These are phyloP conservation scores for Corynascus novoguineensis DNA, from an alignment of 495 filamentous ascomycete genomes.

Conservation along the genomic window DNA sequence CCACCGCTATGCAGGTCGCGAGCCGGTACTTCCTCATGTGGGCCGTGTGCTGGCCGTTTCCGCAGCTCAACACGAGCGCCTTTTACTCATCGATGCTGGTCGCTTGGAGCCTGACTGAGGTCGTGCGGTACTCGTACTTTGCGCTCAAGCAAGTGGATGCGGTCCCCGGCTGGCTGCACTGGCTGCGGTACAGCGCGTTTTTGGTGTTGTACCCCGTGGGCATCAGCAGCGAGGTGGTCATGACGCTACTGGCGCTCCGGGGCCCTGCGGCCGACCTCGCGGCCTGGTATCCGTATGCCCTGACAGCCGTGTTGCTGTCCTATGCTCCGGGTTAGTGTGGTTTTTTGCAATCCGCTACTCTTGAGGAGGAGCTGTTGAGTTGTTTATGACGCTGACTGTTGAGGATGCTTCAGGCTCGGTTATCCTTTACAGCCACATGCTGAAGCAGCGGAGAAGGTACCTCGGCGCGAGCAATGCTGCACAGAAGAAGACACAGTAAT, in stretches of 20 bases:
- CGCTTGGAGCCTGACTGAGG: constrained; percentile 83
- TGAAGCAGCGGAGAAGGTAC: constrained; percentile 73
- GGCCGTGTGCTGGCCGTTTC: constrained; percentile 65
- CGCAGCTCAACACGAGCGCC: constrained; percentile 43
- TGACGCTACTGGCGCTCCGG: constrained; percentile 66
- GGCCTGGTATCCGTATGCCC: constrained; percentile 49
- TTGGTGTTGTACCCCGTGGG: constrained; percentile 88
- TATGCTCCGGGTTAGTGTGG: constrained; percentile 73
- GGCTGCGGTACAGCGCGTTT: constrained; percentile 93
- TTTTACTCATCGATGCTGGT: constrained; percentile 66
- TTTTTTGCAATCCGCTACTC: not conserved
- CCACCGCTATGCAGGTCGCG: constrained; percentile 83
- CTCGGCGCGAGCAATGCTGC: constrained; percentile 45
- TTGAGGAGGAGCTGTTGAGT: not conserved
- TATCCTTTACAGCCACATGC: constrained; percentile 90
- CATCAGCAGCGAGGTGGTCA: constrained; percentile 74
- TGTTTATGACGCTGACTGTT: not conserved
- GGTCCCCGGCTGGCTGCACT: constrained; percentile 59
- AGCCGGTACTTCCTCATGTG: constrained; percentile 79
- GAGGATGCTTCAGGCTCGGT: constrained; percentile 58
- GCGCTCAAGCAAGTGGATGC: constrained; percentile 57
- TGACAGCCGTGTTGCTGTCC: constrained; percentile 57
- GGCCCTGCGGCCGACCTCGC: constrained; percentile 48
- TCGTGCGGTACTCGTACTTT: constrained; percentile 85
- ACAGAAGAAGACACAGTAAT: constrained; percentile 30